A percentile compares a stretch with the other conserved stretches of the same genome.
These are phyloP conservation scores for Metschnikowia reukaufii DNA, from an alignment of 805 yeast species.

Conservation along the genomic window DNA sequence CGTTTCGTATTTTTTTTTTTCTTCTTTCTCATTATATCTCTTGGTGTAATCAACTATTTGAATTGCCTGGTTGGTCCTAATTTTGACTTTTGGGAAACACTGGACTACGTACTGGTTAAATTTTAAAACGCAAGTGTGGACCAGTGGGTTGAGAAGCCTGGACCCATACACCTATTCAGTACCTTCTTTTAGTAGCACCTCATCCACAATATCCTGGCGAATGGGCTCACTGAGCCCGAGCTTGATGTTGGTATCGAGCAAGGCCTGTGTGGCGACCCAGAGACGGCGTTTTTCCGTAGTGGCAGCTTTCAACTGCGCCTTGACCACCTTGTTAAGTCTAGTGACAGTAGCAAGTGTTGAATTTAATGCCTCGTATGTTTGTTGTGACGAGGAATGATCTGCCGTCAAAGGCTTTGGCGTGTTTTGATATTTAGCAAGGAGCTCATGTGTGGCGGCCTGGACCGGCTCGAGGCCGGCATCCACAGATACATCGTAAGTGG, in stretches of 20 bases:
- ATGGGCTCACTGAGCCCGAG: slow-evolving; percentile 27
- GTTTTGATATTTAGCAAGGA: not conserved
- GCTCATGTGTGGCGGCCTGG: slow-evolving; percentile 9
- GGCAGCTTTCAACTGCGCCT: slow-evolving; percentile 26
- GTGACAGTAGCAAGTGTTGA: slow-evolving; percentile 37
- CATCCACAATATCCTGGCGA: slow-evolving; percentile 23
- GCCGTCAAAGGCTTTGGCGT: not conserved
- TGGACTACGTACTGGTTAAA: no score
- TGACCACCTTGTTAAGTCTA: slow-evolving; percentile 39
- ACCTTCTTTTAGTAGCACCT: slow-evolving; percentile 18
- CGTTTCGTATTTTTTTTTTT: not conserved
- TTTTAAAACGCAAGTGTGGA: no score
- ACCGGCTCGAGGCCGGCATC: slow-evolving; percentile 7
- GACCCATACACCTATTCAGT: not conserved
- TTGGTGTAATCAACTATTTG: no score
- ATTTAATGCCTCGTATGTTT: slow-evolving; percentile 26
- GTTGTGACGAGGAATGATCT: not conserved
- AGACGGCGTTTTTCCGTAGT: slow-evolving; percentile 35
- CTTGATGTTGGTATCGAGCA: slow-evolving; percentile 43
- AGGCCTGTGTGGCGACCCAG: slow-evolving; percentile 43
- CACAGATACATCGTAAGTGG: slow-evolving; percentile 9
- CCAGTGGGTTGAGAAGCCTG: no score
- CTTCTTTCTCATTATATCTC: no score
- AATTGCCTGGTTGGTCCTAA: no score
- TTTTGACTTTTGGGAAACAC: no score